Conservation (phyloP, 805 yeast species). For the Saccharomycopsis capsularis region DNA sequence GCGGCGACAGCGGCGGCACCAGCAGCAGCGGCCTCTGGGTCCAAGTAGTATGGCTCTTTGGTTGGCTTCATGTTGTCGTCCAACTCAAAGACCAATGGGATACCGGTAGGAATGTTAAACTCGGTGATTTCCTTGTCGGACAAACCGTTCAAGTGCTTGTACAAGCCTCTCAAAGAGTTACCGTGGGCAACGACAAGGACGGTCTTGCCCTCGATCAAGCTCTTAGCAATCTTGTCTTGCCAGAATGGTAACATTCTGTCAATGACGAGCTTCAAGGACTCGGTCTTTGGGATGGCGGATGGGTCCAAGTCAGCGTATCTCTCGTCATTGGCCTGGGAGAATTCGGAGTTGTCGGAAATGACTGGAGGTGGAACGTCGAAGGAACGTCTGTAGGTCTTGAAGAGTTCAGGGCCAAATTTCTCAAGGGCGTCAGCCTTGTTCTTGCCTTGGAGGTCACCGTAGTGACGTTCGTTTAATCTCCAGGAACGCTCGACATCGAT, state of each 20-base stretch:
- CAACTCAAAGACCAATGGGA: constrained; percentile 94
- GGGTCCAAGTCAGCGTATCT: constrained; percentile 84
- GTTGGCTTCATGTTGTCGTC: constrained; percentile 81
- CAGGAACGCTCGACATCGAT: constrained; percentile 91
- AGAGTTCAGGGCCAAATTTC: constrained; percentile 82
- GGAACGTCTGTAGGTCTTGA: constrained; percentile 97
- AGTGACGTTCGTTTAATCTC: constrained; percentile 98
- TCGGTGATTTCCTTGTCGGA: constrained; percentile 89
- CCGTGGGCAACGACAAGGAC: constrained; percentile 96
- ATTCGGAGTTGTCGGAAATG: constrained; percentile 70
- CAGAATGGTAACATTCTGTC: constrained; percentile 96
- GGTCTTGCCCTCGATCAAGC: constrained; percentile 79
- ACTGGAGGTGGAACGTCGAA: constrained; percentile 94
- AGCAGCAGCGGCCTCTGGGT: constrained; percentile 99
- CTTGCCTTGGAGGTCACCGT: constrained; percentile 98
- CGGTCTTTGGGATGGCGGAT: constrained; percentile 84
- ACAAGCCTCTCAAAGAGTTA: constrained; percentile 94
- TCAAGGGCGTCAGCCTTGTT: constrained; percentile 92
- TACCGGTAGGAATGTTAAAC: constrained; percentile 97
- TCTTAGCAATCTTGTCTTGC: constrained; percentile 86
- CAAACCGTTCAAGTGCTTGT: constrained; percentile 90
- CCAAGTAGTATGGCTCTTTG: constrained; percentile 93
- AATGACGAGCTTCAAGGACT: constrained; percentile 88
- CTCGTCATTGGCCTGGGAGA: constrained; percentile 77
- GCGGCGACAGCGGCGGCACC: constrained; percentile 99